phyloP scores from a whole-genome alignment of 345 rosid species.

The Atalantia buxifolia region DNA sequence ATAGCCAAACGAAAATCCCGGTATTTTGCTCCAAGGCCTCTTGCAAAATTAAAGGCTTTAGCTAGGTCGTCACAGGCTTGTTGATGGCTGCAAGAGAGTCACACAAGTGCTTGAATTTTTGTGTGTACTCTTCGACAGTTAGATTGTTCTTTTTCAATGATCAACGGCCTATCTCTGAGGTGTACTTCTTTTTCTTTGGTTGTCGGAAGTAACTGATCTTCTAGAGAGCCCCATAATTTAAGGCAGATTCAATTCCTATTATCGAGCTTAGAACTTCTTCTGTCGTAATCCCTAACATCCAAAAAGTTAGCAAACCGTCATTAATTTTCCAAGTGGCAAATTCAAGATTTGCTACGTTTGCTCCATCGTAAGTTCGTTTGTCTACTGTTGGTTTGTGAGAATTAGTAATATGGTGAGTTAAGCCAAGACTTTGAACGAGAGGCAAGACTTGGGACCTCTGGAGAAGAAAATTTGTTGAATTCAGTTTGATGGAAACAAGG shows the following conservation, averaged over 20 bases:
- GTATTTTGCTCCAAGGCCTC: no score
- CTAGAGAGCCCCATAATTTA: background rate
- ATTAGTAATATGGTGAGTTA: no score
- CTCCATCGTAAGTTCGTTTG: no score
- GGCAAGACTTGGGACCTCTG: background rate
- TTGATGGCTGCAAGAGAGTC: background rate
- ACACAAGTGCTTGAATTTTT: no score
- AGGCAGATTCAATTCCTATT: background rate
- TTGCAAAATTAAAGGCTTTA: no score
- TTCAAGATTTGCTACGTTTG: background rate
- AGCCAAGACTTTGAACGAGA: background rate
- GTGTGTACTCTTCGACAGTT: background rate
- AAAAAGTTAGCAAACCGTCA: background rate
- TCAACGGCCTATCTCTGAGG: no score
- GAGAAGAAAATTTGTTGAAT: background rate
- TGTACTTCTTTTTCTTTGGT: background rate
- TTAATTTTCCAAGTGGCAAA: background rate
- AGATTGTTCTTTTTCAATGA: no score
- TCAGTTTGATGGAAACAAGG: background rate
- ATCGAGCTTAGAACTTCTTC: background rate
- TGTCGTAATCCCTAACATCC: no score
- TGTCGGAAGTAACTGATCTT: background rate
- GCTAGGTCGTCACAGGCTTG: no score
- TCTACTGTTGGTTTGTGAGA: background rate
- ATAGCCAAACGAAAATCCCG: background rate